Conservation (phyloP, 345 rosid genomes). For the Rhizophora apiculata region DNA sequence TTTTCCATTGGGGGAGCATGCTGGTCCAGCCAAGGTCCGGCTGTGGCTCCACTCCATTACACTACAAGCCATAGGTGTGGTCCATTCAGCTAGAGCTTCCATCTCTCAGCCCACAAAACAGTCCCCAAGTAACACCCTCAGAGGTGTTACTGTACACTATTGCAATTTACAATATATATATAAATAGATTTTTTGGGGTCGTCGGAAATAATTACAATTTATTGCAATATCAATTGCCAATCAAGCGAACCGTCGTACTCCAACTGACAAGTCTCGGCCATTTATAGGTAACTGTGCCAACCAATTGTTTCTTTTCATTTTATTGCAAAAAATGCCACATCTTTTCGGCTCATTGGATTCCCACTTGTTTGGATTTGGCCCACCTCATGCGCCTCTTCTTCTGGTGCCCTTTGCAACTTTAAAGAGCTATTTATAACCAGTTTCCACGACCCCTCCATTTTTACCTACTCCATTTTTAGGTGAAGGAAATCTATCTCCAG, state of each 20-base stretch:
- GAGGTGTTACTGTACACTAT: neutral
- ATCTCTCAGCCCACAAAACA: too few species aligned
- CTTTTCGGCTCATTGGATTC: conserved; percentile 6
- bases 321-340: neutral
- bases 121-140: neutral
- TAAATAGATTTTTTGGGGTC: too few species aligned
- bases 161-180: too few species aligned
- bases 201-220: too few species aligned
- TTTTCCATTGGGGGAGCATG: neutral
- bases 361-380: conserved; percentile 12
- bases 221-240: neutral
- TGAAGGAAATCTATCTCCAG: too few species aligned
- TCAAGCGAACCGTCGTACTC: neutral
- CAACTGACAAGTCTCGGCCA: neutral
- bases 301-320: neutral
- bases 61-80: neutral
- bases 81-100: neutral
- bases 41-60: neutral
- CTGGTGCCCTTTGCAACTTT: conserved; percentile 13
- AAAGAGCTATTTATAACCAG: conserved; percentile 1
- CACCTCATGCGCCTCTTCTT: neutral
- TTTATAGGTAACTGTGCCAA: neutral
- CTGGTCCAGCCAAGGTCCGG: neutral
- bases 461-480: neutral
- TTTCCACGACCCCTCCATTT: neutral